A percentile compares a stretch with the other conserved stretches of the same genome.
phyloP scores from a whole-genome alignment of 2,329 filamentous ascomycete species.

The Paecilomyces fulvus region DNA sequence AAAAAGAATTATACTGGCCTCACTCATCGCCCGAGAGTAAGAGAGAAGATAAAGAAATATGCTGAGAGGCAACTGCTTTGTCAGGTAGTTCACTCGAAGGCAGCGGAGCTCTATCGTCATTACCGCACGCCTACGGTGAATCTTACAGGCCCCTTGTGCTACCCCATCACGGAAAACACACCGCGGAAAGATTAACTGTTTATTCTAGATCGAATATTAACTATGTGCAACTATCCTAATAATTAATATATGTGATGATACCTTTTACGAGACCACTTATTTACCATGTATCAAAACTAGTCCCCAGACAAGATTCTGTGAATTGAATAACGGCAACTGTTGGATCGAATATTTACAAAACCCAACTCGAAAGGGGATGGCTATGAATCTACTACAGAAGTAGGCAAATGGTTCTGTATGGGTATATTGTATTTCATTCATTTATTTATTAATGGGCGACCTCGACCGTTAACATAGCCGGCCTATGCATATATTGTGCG shows the following conservation, averaged over 20 bases:
- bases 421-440: neutral
- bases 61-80: neutral
- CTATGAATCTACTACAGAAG: neutral
- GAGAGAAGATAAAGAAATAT: neutral
- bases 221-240: too few relatives aligned
- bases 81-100: slow-evolving; percentile 2
- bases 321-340: too few relatives aligned
- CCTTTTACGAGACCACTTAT: too few relatives aligned
- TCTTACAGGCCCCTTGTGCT: neutral
- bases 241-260: too few relatives aligned
- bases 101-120: slow-evolving; percentile 19
- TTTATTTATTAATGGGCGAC: neutral
- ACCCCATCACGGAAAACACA: neutral
- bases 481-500: neutral
- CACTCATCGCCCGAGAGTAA: neutral
- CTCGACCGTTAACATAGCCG: neutral
- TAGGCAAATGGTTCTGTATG: neutral
- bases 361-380: too few relatives aligned
- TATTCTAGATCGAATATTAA: too few relatives aligned
- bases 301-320: too few relatives aligned
- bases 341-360: too few relatives aligned
- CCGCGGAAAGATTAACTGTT: neutral
- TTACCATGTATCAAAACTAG: too few relatives aligned
- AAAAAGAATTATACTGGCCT: neutral
- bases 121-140: slow-evolving; percentile 4